Evolutionary conservation across 1,284 basidiomycete species (phyloP).

Genomic region (Jaminaea rosea): DNA sequence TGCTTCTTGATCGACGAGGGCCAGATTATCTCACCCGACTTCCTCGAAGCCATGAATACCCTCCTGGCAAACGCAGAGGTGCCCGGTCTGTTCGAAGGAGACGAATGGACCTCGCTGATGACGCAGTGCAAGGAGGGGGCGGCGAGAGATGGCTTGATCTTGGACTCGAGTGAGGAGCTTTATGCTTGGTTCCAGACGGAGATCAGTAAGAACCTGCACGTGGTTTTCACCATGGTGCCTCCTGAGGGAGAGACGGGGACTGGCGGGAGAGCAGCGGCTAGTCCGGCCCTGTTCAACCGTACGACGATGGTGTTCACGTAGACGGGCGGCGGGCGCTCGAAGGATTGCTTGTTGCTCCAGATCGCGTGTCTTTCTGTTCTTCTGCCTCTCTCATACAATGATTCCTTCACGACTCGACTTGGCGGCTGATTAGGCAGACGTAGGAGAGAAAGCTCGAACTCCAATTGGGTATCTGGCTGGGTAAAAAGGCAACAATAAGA

Average conservation of each 20-base stretch:
- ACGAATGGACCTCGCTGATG: slow-evolving; percentile 92
- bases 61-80: slow-evolving; percentile 99
- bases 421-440: too few species aligned
- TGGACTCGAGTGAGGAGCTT: slow-evolving; percentile 76
- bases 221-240: slow-evolving; percentile 79
- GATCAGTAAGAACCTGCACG: slow-evolving; percentile 38
- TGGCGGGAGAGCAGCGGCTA: slow-evolving; percentile 89
- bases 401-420: too few species aligned
- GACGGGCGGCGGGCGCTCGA: too few species aligned
- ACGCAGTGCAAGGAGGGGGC: slow-evolving; percentile 98
- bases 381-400: too few species aligned
- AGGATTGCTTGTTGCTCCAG: too few species aligned
- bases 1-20: slow-evolving; percentile 99
- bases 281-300: slow-evolving; percentile 54
- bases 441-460: too few species aligned
- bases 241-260: slow-evolving; percentile 72
- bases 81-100: slow-evolving; percentile 75
- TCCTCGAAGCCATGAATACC: slow-evolving; percentile 98
- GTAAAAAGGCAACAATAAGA: too few species aligned
- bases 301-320: slow-evolving; percentile 25
- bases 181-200: slow-evolving; percentile 33
- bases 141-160: slow-evolving; percentile 91
- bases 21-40: slow-evolving; percentile 95
- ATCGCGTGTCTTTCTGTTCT: too few species aligned
- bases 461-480: too few species aligned